These are phyloP conservation scores for Funneliformis mosseae DNA, from an alignment of 192 early-diverging fungal genomes.

Conservation along the genomic window DNA sequence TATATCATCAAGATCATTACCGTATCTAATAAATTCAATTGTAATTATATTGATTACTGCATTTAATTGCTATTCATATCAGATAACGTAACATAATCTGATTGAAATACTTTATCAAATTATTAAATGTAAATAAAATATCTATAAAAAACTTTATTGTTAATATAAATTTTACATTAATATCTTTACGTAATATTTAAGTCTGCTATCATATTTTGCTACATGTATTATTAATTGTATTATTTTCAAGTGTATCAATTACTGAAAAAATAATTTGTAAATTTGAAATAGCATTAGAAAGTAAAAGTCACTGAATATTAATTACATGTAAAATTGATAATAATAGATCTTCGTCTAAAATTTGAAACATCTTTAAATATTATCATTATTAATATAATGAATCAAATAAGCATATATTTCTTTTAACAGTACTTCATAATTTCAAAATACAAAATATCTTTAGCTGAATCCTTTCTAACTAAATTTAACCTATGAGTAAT, in stretches of 20 bases:
- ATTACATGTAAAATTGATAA: background rate
- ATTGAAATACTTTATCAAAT: slow-evolving; percentile 12
- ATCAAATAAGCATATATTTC: slow-evolving; percentile 8
- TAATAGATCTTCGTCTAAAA: background rate
- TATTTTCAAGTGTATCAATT: background rate
- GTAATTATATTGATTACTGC: slow-evolving; percentile 11
- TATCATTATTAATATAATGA: background rate
- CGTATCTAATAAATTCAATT: background rate
- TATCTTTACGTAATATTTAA: background rate
- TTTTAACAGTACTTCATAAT: slow-evolving; percentile 13
- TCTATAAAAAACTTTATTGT: background rate
- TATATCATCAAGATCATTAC: background rate
- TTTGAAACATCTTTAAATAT: background rate
- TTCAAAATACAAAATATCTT: background rate
- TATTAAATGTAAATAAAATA: background rate
- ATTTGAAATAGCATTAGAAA: slow-evolving; percentile 8
- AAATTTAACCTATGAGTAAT: slow-evolving; percentile 7
- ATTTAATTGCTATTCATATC: background rate
- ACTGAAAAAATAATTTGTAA: slow-evolving; percentile 19
- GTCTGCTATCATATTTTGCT: background rate
- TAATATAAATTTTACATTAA: slow-evolving; percentile 15
- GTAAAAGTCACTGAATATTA: background rate
- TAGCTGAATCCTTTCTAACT: background rate
- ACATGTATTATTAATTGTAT: background rate
- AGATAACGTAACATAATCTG: slow-evolving; percentile 18